phyloP scores from a whole-genome alignment of 345 rosid species.

The Brassica nigra region DNA sequence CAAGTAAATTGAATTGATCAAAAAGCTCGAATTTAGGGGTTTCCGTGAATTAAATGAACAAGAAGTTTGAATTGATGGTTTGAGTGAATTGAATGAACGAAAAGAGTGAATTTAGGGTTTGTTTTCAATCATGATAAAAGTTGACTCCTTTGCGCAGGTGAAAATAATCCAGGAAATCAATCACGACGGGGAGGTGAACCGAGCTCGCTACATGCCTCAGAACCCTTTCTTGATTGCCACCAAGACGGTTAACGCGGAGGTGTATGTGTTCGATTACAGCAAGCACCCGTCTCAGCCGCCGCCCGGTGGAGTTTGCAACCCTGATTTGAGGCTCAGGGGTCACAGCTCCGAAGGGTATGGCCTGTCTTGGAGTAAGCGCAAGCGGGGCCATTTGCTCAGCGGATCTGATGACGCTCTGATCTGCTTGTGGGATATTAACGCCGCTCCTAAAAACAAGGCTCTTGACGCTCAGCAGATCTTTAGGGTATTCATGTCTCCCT shows the following conservation, averaged over 20 bases:
- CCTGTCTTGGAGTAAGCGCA: not conserved
- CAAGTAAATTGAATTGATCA: not conserved
- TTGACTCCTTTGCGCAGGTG: not conserved
- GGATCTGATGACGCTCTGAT: not conserved
- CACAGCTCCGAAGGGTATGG: not conserved
- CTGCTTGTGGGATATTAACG: not conserved
- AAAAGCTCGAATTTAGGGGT: not conserved
- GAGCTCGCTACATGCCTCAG: conserved; percentile 3
- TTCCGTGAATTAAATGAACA: not conserved
- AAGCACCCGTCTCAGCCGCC: not conserved
- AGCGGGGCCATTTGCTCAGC: not conserved
- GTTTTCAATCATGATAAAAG: not conserved
- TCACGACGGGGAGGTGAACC: not conserved
- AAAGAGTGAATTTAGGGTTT: not conserved
- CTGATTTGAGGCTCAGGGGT: not conserved
- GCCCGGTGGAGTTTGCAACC: not conserved
- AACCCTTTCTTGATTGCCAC: not conserved
- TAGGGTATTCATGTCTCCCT: not conserved
- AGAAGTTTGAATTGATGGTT: not conserved
- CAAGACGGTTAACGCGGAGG: not conserved
- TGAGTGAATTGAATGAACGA: not conserved
- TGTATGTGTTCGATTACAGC: not conserved
- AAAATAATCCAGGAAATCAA: not conserved
- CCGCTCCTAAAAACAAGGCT: not conserved
- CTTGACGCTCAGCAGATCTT: not conserved